phyloP scores from a whole-genome alignment of 2,329 filamentous ascomycete species.

The Alternaria solani region DNA sequence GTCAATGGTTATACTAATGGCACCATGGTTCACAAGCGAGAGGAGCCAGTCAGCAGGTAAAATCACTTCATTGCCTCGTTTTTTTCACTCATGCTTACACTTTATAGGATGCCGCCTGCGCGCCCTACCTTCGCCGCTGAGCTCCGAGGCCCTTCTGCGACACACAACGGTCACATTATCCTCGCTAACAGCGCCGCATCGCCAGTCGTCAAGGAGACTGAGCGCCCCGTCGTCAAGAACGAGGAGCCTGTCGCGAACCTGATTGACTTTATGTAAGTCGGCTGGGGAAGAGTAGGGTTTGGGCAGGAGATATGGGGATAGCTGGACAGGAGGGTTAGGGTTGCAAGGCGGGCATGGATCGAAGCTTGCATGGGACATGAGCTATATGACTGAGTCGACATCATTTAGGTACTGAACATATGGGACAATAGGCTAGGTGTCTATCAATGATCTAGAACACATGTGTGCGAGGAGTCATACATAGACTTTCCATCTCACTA shows the following conservation, averaged over 20 bases:
- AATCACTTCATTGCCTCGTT: not conserved
- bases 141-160: slow-evolving; percentile 7
- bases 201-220: not conserved
- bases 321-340: not conserved
- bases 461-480: not conserved
- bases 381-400: not conserved
- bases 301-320: not conserved
- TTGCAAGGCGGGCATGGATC: not conserved
- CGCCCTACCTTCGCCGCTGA: slow-evolving; percentile 17
- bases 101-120: not conserved
- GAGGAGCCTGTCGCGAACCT: not conserved
- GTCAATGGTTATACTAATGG: not conserved
- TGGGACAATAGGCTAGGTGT: not conserved
- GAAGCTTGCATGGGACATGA: not conserved
- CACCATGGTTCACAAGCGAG: not conserved
- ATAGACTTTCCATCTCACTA: accelerated
- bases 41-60: slow-evolving; percentile 15
- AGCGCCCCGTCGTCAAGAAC: not conserved
- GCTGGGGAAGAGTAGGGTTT: not conserved
- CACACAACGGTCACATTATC: slow-evolving; percentile 21
- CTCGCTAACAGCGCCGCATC: slow-evolving; percentile 17
- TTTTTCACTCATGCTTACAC: not conserved
- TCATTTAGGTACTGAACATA: not conserved
- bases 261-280: slow-evolving; percentile 2
- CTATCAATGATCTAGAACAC: not conserved